These are phyloP conservation scores for Fusarium caatingaense DNA, from an alignment of 2,329 filamentous ascomycete species.

Conservation along the genomic window DNA sequence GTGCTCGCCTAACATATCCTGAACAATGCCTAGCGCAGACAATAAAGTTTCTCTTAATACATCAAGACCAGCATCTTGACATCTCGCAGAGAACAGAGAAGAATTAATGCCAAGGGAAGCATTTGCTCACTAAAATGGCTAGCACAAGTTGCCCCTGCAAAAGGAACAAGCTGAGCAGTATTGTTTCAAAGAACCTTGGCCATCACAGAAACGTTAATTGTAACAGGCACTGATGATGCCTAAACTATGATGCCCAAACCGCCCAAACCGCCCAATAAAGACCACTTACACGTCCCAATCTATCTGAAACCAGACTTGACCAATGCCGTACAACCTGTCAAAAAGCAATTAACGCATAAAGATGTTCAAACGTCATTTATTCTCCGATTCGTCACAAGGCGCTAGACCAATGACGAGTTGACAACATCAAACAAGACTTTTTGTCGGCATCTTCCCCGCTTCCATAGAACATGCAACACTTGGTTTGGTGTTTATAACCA, in stretches of 20 bases:
- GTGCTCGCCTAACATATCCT: background rate
- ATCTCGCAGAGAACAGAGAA: background rate
- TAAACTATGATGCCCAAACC: background rate
- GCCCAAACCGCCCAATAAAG: background rate
- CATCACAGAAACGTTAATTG: background rate
- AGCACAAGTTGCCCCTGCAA: background rate
- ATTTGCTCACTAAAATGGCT: background rate
- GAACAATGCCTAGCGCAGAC: background rate
- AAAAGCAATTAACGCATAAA: background rate
- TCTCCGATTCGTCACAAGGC: constrained; percentile 8
- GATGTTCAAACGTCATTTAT: background rate
- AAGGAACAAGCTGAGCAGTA: background rate
- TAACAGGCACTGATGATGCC: background rate
- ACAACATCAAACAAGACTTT: constrained; percentile 8
- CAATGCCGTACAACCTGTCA: background rate
- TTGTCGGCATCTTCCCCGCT: background rate
- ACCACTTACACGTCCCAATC: background rate
- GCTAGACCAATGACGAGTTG: background rate
- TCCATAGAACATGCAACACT: background rate
- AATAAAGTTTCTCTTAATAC: background rate
- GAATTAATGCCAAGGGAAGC: background rate
- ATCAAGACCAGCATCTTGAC: background rate
- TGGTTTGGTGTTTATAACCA: background rate
- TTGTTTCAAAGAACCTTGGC: background rate
- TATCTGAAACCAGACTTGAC: background rate